phyloP scores from a whole-genome alignment of 1,284 basidiomycete species.

The Cryptococcus sp. region DNA sequence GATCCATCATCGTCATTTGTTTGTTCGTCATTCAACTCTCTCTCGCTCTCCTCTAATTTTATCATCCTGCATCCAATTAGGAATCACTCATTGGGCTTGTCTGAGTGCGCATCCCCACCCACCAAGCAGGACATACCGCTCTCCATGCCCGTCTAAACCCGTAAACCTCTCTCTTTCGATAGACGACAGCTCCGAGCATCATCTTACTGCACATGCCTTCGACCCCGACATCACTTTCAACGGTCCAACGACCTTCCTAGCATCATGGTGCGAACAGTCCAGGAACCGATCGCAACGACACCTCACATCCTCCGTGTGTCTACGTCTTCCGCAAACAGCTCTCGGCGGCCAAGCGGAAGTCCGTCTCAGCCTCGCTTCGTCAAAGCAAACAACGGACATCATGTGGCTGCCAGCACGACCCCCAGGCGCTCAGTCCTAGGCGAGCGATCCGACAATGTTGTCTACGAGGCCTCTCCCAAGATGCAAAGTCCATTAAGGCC shows the following conservation, averaged over 20 bases:
- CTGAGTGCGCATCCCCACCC: neutral
- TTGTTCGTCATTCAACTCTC: neutral
- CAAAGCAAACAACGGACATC: neutral
- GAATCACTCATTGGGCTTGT: neutral
- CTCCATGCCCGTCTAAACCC: neutral
- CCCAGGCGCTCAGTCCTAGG: constrained; percentile 16
- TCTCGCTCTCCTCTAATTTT: neutral
- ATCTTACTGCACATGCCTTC: neutral
- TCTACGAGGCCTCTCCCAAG: neutral
- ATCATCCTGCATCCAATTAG: neutral
- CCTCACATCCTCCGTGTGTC: constrained; percentile 16
- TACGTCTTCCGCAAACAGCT: constrained; percentile 14
- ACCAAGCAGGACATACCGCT: neutral
- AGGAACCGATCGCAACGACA: constrained; percentile 20
- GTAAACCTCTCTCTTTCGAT: neutral
- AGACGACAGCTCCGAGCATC: neutral
- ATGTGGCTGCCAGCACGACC: neutral
- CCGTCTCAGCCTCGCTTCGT: constrained; percentile 8
- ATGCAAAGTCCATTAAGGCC: neutral
- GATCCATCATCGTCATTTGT: neutral
- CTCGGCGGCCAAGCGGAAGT: constrained; percentile 8
- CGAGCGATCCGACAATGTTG: constrained; percentile 21
- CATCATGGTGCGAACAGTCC: constrained; percentile 21
- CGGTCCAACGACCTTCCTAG: neutral
- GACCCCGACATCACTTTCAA: neutral